Base-by-base conservation (phyloP, 306 rosid genomes). In the Nissolia schottii region DNA sequence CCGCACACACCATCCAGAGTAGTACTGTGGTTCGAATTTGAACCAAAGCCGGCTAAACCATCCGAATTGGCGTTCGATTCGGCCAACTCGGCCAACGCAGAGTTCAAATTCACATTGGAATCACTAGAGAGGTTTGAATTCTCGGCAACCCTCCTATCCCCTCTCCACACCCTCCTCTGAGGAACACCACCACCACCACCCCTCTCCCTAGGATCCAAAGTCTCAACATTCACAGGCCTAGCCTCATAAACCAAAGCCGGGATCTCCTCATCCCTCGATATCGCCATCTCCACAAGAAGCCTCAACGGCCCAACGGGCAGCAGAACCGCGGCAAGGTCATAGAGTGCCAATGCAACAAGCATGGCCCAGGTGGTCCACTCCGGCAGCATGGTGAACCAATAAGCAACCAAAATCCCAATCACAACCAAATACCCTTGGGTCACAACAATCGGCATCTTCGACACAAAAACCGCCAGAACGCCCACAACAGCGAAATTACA, bases 281-380 rank as follows among this genome's bases (percentile, higher is more conserved):
- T 89, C 0, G 98, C 97, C 61, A 91, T 97, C 83, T 93, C 97
- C 1, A 93, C 97, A 78, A 91, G 84, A 69, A 94, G 77, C 89
- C 89, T 86, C 13, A 94, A 53, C 0, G 98, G 98, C 4, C 98
- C 98, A 74, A 89, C 64, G 19, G 98, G 98, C 71, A 94, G 71
- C 49, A 94, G 63, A 74, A 94, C 97, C 1, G 98, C 97, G 1
- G 97, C 98, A 53, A 94, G 89, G 58, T 94, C 98, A 77, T 94
- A 94, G 70, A 94, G 63, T 15, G 98, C 90, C 96, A 94, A 70
- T 40, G 98, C 89, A 88, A 91, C 82, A 77, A 94, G 82, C 38
- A 94, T 78, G 31, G 82, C 86, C 97, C 98, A 94, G 3, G 98
- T 91, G 43, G 98, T 91, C 98, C 98, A 94, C 68, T 94, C 98